A percentile compares a stretch with the other conserved stretches of the same genome.
Conservation (phyloP, 1,284 basidiomycete species). For the Ganoderma leucocontextum region DNA sequence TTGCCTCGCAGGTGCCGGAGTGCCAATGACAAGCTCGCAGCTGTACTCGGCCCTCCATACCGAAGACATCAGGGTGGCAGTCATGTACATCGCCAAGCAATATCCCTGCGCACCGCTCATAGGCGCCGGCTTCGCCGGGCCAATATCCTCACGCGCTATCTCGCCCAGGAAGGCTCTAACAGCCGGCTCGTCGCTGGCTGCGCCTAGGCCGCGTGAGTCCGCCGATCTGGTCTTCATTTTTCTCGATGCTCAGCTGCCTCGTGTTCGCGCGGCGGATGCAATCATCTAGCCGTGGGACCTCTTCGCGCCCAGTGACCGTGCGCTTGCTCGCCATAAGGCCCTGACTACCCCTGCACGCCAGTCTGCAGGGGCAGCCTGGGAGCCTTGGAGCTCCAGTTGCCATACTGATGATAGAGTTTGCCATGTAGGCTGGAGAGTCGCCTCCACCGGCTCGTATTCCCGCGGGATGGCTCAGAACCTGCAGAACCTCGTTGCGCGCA, state of each 20-base stretch:
- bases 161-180: too few relatives aligned
- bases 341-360: conserved; percentile 14
- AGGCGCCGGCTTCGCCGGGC: too few relatives aligned
- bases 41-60: too few relatives aligned
- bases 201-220: conserved; percentile 81
- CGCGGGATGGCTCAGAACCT: conserved; percentile 87
- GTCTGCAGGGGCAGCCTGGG: not conserved
- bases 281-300: conserved; percentile 79
- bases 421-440: conserved; percentile 64
- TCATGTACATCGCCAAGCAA: too few relatives aligned
- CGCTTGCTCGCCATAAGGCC: conserved; percentile 29
- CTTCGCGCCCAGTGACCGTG: conserved; percentile 64
- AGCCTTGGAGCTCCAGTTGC: conserved; percentile 6
- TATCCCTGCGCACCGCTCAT: too few relatives aligned
- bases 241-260: conserved; percentile 24
- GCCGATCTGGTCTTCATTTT: conserved; percentile 15
- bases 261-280: conserved; percentile 18
- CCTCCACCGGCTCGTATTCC: conserved; percentile 79
- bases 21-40: too few relatives aligned
- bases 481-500: conserved; percentile 72
- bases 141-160: too few relatives aligned
- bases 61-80: too few relatives aligned
- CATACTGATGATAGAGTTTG: conserved; percentile 21
- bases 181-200: too few relatives aligned
- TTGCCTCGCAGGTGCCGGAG: conserved; percentile 88